Percentiles rank a stretch among this genome's conserved stretches.
phyloP scores from a whole-genome alignment of 805 yeast genomes.

The Wickerhamomyces tratensis region DNA sequence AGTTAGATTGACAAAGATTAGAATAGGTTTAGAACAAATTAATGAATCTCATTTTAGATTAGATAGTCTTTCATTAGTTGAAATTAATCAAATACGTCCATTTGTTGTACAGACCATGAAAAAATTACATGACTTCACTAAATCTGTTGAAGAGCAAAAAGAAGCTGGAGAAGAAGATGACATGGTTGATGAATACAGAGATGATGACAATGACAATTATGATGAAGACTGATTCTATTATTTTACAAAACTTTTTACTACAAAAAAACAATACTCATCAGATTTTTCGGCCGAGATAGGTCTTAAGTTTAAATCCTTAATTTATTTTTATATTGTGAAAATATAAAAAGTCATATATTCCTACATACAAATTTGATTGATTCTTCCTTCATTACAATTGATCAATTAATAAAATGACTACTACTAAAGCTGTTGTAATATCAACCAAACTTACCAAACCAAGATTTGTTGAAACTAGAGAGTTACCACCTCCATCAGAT shows the following conservation, averaged over 20 bases:
- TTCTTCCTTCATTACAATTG: no score
- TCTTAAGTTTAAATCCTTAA: no score
- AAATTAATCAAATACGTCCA: slow-evolving; percentile 82
- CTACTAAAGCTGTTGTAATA: not conserved
- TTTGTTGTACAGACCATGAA: slow-evolving; percentile 77
- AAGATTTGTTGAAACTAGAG: not conserved
- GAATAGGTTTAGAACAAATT: slow-evolving; percentile 67
- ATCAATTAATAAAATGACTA: no score
- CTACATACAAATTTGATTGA: no score
- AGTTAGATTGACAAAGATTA: slow-evolving; percentile 67
- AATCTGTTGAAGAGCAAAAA: slow-evolving; percentile 15
- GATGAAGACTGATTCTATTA: not conserved
- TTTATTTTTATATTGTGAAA: no score
- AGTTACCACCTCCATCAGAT: not conserved
- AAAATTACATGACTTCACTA: slow-evolving; percentile 50
- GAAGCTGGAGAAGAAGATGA: slow-evolving; percentile 7
- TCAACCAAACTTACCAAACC: not conserved
- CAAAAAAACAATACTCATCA: no score
- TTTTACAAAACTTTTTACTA: no score
- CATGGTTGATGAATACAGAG: slow-evolving; percentile 4
- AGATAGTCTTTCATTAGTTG: slow-evolving; percentile 75
- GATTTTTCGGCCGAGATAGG: no score
- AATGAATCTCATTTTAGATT: slow-evolving; percentile 78
- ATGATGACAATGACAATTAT: slow-evolving; percentile 2
- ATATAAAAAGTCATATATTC: no score